Conservation (phyloP, 306 rosid species). For the Lotus japonicus region DNA sequence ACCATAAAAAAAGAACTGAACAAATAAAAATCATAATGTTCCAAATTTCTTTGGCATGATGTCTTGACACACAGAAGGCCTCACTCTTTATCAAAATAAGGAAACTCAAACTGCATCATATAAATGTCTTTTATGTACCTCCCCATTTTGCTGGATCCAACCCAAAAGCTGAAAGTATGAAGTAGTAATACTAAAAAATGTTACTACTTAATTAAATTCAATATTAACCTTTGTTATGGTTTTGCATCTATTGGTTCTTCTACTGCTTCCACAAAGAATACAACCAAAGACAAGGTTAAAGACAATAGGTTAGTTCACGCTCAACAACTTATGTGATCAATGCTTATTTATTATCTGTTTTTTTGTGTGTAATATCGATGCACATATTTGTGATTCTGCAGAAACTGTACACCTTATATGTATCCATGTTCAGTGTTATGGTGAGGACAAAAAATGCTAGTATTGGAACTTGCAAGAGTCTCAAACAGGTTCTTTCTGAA, state of each 20-base stretch:
- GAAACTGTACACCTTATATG: background rate
- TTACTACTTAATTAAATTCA: too few species aligned
- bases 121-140: slow-evolving; percentile 41
- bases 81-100: background rate
- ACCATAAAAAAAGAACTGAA: too few species aligned
- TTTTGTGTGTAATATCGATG: background rate
- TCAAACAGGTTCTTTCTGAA: background rate
- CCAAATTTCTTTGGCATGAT: too few species aligned
- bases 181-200: too few species aligned
- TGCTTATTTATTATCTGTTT: background rate
- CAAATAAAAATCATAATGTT: too few species aligned
- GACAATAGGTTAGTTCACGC: slow-evolving; percentile 51
- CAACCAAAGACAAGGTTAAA: slow-evolving; percentile 48
- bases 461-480: slow-evolving; percentile 18
- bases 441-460: slow-evolving; percentile 15
- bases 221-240: background rate
- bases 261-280: slow-evolving; percentile 32
- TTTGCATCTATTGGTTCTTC: slow-evolving; percentile 59
- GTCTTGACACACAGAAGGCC: too few species aligned
- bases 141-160: slow-evolving; percentile 97
- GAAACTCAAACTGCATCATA: slow-evolving; percentile 10
- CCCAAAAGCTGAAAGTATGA: slow-evolving; percentile 65
- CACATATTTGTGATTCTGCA: background rate
- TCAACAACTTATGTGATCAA: background rate
- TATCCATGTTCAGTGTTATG: background rate